phyloP scores from a whole-genome alignment of 805 yeast species.

The Lachancea mirantina region DNA sequence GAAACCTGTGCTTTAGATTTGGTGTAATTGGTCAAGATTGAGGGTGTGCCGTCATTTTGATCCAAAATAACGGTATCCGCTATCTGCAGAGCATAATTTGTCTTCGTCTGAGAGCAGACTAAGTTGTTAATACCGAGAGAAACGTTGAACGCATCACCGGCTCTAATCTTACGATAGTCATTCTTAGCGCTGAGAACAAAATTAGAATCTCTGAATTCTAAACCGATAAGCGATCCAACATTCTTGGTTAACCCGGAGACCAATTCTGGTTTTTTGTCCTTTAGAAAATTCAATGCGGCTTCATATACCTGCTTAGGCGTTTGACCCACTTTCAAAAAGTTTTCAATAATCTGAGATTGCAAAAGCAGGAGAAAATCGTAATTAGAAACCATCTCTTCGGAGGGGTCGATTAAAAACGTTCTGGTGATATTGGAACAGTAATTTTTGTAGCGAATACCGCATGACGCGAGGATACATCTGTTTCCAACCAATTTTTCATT shows the following conservation, averaged over 20 bases:
- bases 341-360: slow-evolving; percentile 54
- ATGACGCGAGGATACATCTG: slow-evolving; percentile 74
- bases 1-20: slow-evolving; percentile 70
- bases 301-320: slow-evolving; percentile 60
- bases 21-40: slow-evolving; percentile 64
- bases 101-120: slow-evolving; percentile 42
- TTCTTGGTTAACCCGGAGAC: slow-evolving; percentile 62
- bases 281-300: slow-evolving; percentile 53
- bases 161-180: slow-evolving; percentile 51
- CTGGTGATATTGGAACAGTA: slow-evolving; percentile 86
- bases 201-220: slow-evolving; percentile 78
- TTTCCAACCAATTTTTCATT: slow-evolving; percentile 55
- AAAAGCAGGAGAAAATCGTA: slow-evolving; percentile 69
- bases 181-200: slow-evolving; percentile 67
- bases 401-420: slow-evolving; percentile 85
- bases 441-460: slow-evolving; percentile 81
- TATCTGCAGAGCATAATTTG: slow-evolving; percentile 61
- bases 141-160: slow-evolving; percentile 68
- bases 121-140: slow-evolving; percentile 72
- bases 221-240: slow-evolving; percentile 82
- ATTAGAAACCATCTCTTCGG: slow-evolving; percentile 66
- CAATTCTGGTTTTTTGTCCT: slow-evolving; percentile 58
- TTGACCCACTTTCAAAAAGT: slow-evolving; percentile 58
- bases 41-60: slow-evolving; percentile 39
- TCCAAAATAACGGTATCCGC: slow-evolving; percentile 77